Conservation (phyloP, 2,329 filamentous ascomycete species). For the Epichloe amarillans region DNA sequence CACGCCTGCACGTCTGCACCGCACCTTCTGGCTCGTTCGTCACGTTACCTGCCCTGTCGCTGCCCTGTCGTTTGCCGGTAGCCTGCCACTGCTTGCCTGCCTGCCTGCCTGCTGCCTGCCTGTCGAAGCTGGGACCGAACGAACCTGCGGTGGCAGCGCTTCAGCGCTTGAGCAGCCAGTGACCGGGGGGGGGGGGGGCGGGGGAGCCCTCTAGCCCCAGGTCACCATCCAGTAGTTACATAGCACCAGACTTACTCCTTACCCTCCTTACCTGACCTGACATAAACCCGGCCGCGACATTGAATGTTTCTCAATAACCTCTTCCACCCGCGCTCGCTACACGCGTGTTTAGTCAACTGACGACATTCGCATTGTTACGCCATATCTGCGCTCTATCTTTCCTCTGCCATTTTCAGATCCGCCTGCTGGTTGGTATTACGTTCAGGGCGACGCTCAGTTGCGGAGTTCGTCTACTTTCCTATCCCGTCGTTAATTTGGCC, state of each 20-base stretch:
- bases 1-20: neutral
- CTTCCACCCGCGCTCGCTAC: neutral
- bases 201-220: neutral
- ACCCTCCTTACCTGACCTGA: too few relatives aligned
- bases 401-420: neutral
- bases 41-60: conserved; percentile 1
- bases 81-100: neutral
- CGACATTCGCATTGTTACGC: neutral
- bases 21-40: neutral
- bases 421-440: neutral
- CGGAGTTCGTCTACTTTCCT: conserved; percentile 15
- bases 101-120: neutral
- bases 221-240: neutral
- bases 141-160: neutral
- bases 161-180: conserved; percentile 1
- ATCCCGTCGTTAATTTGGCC: conserved; percentile 15
- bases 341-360: neutral
- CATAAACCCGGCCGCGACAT: neutral
- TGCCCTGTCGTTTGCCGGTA: neutral
- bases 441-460: conserved; percentile 4
- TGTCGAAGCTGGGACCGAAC: neutral
- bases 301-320: neutral
- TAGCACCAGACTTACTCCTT: too few relatives aligned
- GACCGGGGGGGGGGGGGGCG: neutral
- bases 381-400: neutral